Evolutionary conservation across 2,329 filamentous ascomycete species (phyloP), one percentile per base, ranked within the genome.

Genomic region (Trichoderma aggressivum): DNA sequence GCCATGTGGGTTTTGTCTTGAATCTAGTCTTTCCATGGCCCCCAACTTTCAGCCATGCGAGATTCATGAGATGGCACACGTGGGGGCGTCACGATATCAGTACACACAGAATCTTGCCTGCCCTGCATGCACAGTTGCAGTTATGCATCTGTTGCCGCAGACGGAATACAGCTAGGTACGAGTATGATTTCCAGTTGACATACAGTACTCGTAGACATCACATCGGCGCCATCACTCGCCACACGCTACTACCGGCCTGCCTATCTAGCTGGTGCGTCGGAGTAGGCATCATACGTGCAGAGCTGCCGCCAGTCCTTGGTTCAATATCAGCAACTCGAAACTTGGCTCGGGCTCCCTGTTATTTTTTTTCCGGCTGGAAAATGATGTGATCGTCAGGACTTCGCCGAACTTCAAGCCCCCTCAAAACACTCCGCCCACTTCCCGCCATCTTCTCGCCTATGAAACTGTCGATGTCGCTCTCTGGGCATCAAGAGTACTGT

Each of bases 361-460:
- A 16, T 43, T 43, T 58, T 39, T 21, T 43, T 21, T 28, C 58
- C 53, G 47, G 62, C 21, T 67, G 24, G 26, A 50, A 32, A 47
- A 26, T n/a, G 30, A 21, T 14, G 47, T 53, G 21, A 36, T 60
- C 65, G 32, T 32, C 36, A 47, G 55, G 53, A 43, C 65, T 68
- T 68, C 65, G 55, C 65, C 65, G 55, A 68, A 32, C 65, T 47
- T 68, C 65, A 50, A 68, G 65, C 63, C 10, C 55, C 18, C 16
- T 21, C 53, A 68, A 68, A 36, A 39, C 21, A 21, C 55, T 30
- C 64, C 65, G 43, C 65, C 65, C 55, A 59, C 65, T 68, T 58
- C 64, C 65, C 55, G 65, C 55, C 14, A 7, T 7, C n/a, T 47
- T n/a, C 56, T 60, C 65, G 64, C 32, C 36, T 67, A 56, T 50